Conservation (phyloP, 75 land plant species). For the Larix kaempferi region DNA sequence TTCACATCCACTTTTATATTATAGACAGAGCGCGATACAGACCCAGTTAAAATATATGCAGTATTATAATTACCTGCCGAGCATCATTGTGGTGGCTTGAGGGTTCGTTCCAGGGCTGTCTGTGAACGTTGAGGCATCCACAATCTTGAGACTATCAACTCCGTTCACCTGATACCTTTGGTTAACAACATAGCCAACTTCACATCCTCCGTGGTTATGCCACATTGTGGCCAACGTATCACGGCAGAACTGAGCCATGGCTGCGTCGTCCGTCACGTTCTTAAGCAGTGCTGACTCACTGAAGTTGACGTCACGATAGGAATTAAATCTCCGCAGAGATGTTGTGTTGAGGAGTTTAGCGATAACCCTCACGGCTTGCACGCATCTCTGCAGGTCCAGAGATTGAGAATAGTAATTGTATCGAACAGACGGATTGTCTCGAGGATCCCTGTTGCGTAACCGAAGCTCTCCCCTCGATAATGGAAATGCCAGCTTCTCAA, state of each 20-base stretch:
- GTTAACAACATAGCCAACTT: slow-evolving; percentile 59
- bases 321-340: neutral
- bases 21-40: no score
- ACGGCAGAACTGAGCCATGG: slow-evolving; percentile 48
- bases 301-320: slow-evolving; percentile 22
- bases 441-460: neutral
- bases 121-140: no score
- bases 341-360: neutral
- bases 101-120: no score
- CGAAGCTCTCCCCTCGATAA: neutral
- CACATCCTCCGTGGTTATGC: slow-evolving; percentile 85
- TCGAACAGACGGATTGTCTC: neutral
- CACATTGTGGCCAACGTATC: slow-evolving; percentile 57
- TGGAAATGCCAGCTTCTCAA: neutral
- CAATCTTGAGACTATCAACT: slow-evolving; percentile 1
- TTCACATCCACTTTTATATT: fast-evolving
- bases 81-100: no score
- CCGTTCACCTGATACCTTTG: slow-evolving; percentile 41
- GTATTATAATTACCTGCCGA: no score
- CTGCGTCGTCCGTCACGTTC: slow-evolving; percentile 17
- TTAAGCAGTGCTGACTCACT: slow-evolving; percentile 32
- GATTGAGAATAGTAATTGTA: neutral
- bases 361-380: neutral
- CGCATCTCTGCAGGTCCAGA: neutral
- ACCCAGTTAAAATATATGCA: no score